Conservation (phyloP, 495 filamentous ascomycete species). For the Podospora pseudoanserina region DNA sequence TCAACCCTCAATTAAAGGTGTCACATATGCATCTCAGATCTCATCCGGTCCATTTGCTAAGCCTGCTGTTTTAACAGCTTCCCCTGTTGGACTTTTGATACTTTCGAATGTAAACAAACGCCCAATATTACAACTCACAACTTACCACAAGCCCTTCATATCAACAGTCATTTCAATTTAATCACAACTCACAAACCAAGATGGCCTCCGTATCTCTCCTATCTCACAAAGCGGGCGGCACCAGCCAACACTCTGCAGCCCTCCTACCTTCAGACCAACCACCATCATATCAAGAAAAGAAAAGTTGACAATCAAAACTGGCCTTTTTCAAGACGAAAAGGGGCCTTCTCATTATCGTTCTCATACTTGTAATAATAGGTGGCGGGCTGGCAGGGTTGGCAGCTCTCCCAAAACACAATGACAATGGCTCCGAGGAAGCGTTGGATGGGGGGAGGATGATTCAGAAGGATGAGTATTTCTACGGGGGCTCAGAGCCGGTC, state of each 20-base stretch:
- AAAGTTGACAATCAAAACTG: constrained; percentile 34
- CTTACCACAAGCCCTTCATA: neutral
- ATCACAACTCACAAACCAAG: neutral
- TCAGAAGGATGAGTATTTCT: constrained; percentile 47
- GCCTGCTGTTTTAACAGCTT: neutral
- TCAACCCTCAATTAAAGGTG: neutral
- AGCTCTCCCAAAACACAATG: constrained; percentile 24
- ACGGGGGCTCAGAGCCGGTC: constrained; percentile 55
- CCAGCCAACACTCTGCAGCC: neutral
- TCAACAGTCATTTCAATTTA: too few relatives aligned
- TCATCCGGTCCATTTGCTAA: neutral
- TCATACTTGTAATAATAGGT: constrained; percentile 37
- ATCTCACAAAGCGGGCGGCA: neutral
- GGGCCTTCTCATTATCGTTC: constrained; percentile 33
- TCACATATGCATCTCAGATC: neutral
- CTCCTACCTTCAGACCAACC: neutral
- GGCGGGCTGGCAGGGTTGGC: constrained; percentile 35
- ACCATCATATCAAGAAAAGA: constrained; percentile 5
- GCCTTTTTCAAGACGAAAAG: constrained; percentile 39
- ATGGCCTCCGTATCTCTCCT: neutral
- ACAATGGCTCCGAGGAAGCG: constrained; percentile 4
- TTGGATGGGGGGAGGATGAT: constrained; percentile 25
- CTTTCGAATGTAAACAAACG: neutral
- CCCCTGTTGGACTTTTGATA: neutral
- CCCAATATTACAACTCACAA: neutral